phyloP scores from a whole-genome alignment of 129 eudicot species.

The Tagetes erecta region DNA sequence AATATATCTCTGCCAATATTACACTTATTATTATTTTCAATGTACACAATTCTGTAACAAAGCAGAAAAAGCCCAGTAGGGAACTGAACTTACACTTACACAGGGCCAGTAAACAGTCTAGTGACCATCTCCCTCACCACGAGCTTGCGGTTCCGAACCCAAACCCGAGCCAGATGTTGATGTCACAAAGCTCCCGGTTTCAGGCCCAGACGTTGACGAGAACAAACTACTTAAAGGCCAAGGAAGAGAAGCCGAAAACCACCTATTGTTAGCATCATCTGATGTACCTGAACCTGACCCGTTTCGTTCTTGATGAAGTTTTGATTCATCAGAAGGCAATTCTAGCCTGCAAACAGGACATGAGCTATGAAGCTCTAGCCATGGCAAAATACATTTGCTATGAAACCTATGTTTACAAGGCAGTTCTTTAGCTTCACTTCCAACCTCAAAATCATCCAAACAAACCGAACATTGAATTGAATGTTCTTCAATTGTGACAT shows the following conservation, averaged over 20 bases:
- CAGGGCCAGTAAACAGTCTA: conserved; percentile 10
- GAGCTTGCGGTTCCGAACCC: conserved; percentile 21
- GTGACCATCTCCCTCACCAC: conserved; percentile 26
- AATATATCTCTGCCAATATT: conserved; percentile 32
- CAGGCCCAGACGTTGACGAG: conserved; percentile 46
- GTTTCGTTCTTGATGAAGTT: conserved; percentile 37
- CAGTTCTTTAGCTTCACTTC: conserved; percentile 69
- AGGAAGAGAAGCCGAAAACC: conserved; percentile 58
- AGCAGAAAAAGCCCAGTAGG: conserved; percentile 26
- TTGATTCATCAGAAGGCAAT: conserved; percentile 73
- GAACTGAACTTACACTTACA: neutral
- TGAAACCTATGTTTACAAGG: conserved; percentile 95
- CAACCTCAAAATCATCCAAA: conserved; percentile 81
- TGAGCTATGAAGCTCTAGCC: conserved; percentile 90
- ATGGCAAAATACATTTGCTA: conserved; percentile 71
- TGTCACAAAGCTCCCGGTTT: conserved; percentile 27
- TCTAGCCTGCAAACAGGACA: conserved; percentile 85
- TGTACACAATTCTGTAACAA: conserved; percentile 34
- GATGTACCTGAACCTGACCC: conserved; percentile 2
- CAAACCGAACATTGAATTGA: conserved; percentile 74
- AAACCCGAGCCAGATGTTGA: conserved; percentile 27
- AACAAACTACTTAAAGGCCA: conserved; percentile 77
- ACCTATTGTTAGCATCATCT: conserved; percentile 23
- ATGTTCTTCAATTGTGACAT: conserved; percentile 47
- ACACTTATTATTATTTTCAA: conserved; percentile 15